Evolutionary conservation across 257 asterid genomes (phyloP).

Genomic region (Scutellaria barbata): DNA sequence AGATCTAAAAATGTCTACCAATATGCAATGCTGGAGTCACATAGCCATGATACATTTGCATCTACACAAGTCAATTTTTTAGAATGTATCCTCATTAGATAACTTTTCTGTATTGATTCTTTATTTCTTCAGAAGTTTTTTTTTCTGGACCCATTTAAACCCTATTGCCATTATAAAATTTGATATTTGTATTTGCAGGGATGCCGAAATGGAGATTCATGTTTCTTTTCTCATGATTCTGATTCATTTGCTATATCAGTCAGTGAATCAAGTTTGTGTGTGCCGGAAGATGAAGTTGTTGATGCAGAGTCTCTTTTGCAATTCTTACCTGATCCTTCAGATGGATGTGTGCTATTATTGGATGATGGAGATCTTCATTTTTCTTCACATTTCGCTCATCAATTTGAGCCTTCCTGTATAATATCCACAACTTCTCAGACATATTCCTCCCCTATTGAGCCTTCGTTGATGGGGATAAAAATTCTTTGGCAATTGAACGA

Average conservation of each 20-base stretch:
- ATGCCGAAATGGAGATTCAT: slow-evolving; percentile 78
- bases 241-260: slow-evolving; percentile 41
- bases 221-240: slow-evolving; percentile 79
- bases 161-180: background rate
- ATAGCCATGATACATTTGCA: too few species aligned
- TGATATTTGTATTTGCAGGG: slow-evolving; percentile 61
- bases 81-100: too few species aligned
- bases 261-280: slow-evolving; percentile 46
- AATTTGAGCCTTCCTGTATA: slow-evolving; percentile 56
- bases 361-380: slow-evolving; percentile 75
- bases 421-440: slow-evolving; percentile 64
- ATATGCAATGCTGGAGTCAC: background rate
- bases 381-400: slow-evolving; percentile 55
- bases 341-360: slow-evolving; percentile 60
- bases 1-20: background rate
- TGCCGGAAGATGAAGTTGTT: slow-evolving; percentile 54
- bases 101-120: background rate
- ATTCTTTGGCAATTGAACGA: slow-evolving; percentile 70
- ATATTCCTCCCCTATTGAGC: slow-evolving; percentile 42
- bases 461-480: slow-evolving; percentile 51
- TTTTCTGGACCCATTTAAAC: background rate
- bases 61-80: too few species aligned
- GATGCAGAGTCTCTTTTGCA: slow-evolving; percentile 54
- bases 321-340: slow-evolving; percentile 59
- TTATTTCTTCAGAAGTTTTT: background rate